Conservation (phyloP, 176 grass and related monocot species). For the Juncus inflexus region DNA sequence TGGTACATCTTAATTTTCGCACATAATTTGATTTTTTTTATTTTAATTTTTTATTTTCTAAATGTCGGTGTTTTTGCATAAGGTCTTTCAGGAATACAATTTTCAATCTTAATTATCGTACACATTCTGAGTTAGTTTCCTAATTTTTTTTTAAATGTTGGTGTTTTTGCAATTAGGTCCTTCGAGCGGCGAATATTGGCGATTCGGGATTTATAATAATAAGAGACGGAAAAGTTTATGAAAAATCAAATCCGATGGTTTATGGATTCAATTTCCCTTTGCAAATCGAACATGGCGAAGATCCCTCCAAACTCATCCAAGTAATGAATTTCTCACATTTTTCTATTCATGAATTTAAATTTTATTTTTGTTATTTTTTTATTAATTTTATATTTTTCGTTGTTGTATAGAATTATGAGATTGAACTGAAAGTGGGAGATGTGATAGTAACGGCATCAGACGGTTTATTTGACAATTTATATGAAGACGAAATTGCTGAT, state of each 20-base stretch:
- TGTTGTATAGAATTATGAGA: conserved; percentile 48
- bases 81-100: too few relatives aligned
- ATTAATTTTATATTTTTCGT: background rate
- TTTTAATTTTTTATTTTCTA: conserved; percentile 4
- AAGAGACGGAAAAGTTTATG: conserved; percentile 66
- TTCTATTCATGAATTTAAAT: conserved; percentile 1
- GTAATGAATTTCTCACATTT: conserved; percentile 19
- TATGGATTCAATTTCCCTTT: conserved; percentile 98
- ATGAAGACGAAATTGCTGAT: conserved; percentile 63
- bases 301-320: conserved; percentile 74
- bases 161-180: conserved; percentile 36
- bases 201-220: conserved; percentile 93
- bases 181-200: conserved; percentile 81
- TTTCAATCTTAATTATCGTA: background rate
- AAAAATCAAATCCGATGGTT: conserved; percentile 78
- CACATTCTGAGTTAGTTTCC: background rate
- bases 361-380: background rate
- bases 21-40: background rate
- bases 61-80: conserved; percentile 5
- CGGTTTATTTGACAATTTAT: conserved; percentile 87
- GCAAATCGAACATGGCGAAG: conserved; percentile 91
- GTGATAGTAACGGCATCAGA: conserved; percentile 79
- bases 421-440: conserved; percentile 69
- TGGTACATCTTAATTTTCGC: background rate
- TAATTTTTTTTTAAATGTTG: background rate